Evolutionary conservation across 192 early-diverging fungal species (phyloP).

Genomic region (Spinellus fusiger): DNA sequence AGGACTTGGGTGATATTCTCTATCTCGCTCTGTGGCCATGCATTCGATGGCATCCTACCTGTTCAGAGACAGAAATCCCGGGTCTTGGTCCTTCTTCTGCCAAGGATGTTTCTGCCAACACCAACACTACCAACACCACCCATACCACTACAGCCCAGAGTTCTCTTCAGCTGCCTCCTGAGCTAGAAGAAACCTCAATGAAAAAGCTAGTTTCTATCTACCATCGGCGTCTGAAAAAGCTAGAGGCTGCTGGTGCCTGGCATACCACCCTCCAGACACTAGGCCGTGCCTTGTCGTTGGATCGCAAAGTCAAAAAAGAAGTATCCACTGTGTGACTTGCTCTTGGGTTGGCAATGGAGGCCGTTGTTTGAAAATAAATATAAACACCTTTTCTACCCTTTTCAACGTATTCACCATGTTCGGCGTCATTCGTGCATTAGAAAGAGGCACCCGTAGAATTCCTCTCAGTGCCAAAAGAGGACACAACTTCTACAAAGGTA

Average conservation of each 20-base stretch:
- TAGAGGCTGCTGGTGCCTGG: neutral
- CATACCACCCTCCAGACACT: neutral
- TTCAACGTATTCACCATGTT: constrained; percentile 34
- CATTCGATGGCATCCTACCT: constrained; percentile 5
- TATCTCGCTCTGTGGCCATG: constrained; percentile 9
- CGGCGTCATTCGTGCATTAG: constrained; percentile 47
- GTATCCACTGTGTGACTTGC: neutral
- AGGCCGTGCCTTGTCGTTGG: neutral
- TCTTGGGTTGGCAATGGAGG: neutral
- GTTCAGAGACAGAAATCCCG: constrained; percentile 3
- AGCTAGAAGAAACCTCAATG: too few species aligned
- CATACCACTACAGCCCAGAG: too few species aligned
- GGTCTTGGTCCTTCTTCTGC: constrained; percentile 3
- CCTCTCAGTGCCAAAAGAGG: constrained; percentile 53
- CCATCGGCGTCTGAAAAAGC: neutral
- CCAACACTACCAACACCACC: too few species aligned
- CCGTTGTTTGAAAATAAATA: neutral
- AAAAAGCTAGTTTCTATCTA: neutral
- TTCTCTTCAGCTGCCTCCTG: too few species aligned
- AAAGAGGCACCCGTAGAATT: constrained; percentile 45
- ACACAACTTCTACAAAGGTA: constrained; percentile 59
- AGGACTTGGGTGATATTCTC: constrained; percentile 12
- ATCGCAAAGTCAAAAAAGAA: neutral
- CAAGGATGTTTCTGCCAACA: too few species aligned
- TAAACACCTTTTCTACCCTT: neutral